phyloP scores from a whole-genome alignment of 1,284 basidiomycete species.

The Ganoderma sinense region DNA sequence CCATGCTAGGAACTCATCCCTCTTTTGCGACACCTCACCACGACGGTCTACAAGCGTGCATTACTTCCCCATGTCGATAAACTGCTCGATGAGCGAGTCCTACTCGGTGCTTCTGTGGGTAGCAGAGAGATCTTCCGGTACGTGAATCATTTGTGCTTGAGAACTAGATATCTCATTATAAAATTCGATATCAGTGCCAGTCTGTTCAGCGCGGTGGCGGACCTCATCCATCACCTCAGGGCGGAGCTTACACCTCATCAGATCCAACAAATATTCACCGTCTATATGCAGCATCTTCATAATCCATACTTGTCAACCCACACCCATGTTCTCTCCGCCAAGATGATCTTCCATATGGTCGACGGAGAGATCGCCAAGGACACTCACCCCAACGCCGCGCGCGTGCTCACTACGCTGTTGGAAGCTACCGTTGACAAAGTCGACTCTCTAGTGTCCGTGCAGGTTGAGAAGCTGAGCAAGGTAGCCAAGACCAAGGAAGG shows the following conservation, averaged over 20 bases:
- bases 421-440: slow-evolving; percentile 90
- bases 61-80: slow-evolving; percentile 91
- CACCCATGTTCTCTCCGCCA: slow-evolving; percentile 92
- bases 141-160: slow-evolving; percentile 22
- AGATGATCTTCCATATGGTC: slow-evolving; percentile 91
- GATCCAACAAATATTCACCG: slow-evolving; percentile 82
- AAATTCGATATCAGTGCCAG: slow-evolving; percentile 60
- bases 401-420: slow-evolving; percentile 79
- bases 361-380: slow-evolving; percentile 87
- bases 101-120: slow-evolving; percentile 85
- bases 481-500: slow-evolving; percentile 57
- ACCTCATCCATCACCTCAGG: slow-evolving; percentile 93
- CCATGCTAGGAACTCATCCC: slow-evolving; percentile 85
- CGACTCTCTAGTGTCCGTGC: slow-evolving; percentile 78
- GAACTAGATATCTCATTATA: background rate
- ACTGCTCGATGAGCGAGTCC: slow-evolving; percentile 90
- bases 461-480: slow-evolving; percentile 61
- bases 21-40: slow-evolving; percentile 91
- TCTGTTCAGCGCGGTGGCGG: slow-evolving; percentile 91
- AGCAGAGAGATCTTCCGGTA: slow-evolving; percentile 87
- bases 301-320: slow-evolving; percentile 85
- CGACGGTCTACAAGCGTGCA: slow-evolving; percentile 82
- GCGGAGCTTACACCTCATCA: slow-evolving; percentile 85
- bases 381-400: slow-evolving; percentile 69
- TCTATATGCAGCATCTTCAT: slow-evolving; percentile 91